phyloP scores from a whole-genome alignment of 192 early-diverging fungal species.

The Coemansia sp. region DNA sequence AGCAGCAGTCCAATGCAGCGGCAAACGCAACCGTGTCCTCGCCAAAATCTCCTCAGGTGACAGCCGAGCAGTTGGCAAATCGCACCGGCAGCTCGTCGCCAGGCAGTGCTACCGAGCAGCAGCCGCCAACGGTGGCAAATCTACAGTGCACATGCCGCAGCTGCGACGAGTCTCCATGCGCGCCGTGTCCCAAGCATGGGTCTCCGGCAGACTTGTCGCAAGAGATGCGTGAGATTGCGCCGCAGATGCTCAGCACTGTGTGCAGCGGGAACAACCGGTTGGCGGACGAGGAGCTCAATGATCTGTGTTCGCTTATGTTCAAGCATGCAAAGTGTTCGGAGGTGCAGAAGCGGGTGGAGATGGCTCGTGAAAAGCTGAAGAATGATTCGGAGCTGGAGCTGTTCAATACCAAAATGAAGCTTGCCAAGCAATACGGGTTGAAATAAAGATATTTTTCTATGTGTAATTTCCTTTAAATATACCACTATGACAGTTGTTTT shows the following conservation, averaged over 20 bases:
- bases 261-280: constrained; percentile 36
- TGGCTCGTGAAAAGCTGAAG: constrained; percentile 36
- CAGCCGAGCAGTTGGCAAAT: neutral
- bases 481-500: too few species aligned
- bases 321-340: constrained; percentile 54
- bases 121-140: neutral
- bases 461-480: too few species aligned
- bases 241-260: constrained; percentile 43
- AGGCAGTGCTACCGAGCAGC: constrained; percentile 3
- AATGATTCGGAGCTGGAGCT: constrained; percentile 35
- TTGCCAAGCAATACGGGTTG: constrained; percentile 35
- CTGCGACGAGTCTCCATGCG: constrained; percentile 15
- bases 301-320: constrained; percentile 49
- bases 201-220: constrained; percentile 31
- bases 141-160: constrained; percentile 31
- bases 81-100: neutral
- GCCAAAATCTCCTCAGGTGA: neutral
- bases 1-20: neutral
- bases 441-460: constrained; percentile 4
- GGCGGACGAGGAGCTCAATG: constrained; percentile 49
- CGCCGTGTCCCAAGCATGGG: constrained; percentile 44
- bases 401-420: constrained; percentile 26
- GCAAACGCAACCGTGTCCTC: neutral
- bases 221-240: constrained; percentile 40
- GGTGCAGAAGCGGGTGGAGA: constrained; percentile 43